phyloP scores from a whole-genome alignment of 2,329 filamentous ascomycete genomes.

The Neofusicoccum cordaticola region DNA sequence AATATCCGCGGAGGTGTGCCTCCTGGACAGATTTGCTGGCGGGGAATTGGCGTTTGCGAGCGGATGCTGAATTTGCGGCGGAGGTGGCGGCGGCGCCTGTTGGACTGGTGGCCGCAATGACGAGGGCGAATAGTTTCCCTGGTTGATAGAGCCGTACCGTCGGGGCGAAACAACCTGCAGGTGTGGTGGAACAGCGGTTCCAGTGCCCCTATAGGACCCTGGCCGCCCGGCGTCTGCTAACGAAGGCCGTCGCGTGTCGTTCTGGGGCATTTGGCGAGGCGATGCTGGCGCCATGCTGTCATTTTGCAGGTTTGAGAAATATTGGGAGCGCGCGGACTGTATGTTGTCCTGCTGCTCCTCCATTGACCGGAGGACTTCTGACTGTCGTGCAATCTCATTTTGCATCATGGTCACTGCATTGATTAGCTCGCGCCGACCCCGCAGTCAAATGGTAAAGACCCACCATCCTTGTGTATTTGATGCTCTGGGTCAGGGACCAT shows the following conservation, averaged over 20 bases:
- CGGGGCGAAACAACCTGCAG: slow-evolving; percentile 69
- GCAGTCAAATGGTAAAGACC: slow-evolving; percentile 34
- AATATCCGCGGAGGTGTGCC: slow-evolving; percentile 95
- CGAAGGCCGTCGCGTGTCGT: slow-evolving; percentile 73
- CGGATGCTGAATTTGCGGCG: slow-evolving; percentile 61
- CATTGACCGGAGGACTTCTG: slow-evolving; percentile 55
- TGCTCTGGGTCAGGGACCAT: slow-evolving; percentile 74
- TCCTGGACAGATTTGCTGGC: slow-evolving; percentile 68
- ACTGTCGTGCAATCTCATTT: slow-evolving; percentile 60
- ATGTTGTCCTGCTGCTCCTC: slow-evolving; percentile 65
- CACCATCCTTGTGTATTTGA: slow-evolving; percentile 77
- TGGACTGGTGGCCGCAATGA: slow-evolving; percentile 70
- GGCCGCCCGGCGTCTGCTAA: slow-evolving; percentile 60
- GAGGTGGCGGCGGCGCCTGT: slow-evolving; percentile 63
- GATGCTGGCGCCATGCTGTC: slow-evolving; percentile 70
- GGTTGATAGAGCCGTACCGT: slow-evolving; percentile 83
- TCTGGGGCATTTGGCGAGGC: slow-evolving; percentile 80
- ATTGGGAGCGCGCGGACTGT: slow-evolving; percentile 54
- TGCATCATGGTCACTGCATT: slow-evolving; percentile 55
- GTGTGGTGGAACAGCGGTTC: slow-evolving; percentile 77
- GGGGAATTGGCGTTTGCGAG: slow-evolving; percentile 55
- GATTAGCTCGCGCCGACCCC: not conserved
- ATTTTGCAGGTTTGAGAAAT: slow-evolving; percentile 41
- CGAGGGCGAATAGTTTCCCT: slow-evolving; percentile 66
- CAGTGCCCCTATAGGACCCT: slow-evolving; percentile 53